phyloP scores from a whole-genome alignment of 805 yeast genomes.

The Priceomyces haplophilus region DNA sequence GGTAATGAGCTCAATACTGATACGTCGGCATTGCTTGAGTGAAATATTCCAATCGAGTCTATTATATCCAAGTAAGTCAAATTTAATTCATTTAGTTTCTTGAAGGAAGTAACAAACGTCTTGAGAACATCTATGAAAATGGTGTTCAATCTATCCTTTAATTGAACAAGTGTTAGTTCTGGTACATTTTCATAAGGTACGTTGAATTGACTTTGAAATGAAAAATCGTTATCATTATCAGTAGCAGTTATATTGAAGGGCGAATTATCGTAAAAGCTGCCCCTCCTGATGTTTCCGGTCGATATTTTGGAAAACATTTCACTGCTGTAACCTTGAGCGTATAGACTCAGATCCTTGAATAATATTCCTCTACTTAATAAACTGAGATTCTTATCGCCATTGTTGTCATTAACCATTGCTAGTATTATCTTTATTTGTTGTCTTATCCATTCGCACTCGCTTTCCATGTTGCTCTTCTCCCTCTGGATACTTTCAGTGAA shows the following conservation, averaged over 20 bases:
- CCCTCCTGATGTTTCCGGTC: constrained; percentile 11
- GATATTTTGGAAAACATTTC: constrained; percentile 18
- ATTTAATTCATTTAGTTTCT: constrained; percentile 27
- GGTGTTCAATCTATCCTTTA: constrained; percentile 29
- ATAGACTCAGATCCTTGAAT: constrained; percentile 23
- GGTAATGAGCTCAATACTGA: constrained; percentile 25
- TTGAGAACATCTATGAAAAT: constrained; percentile 36
- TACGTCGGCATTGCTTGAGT: constrained; percentile 12
- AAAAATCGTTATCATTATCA: constrained; percentile 15
- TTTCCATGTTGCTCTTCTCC: constrained; percentile 37
- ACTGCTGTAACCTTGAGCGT: constrained; percentile 29
- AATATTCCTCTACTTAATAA: constrained; percentile 30
- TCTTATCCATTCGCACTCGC: constrained; percentile 45
- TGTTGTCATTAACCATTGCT: constrained; percentile 36
- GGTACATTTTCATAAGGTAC: constrained; percentile 24
- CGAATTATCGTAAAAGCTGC: constrained; percentile 22
- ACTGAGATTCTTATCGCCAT: constrained; percentile 25
- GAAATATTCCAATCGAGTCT: constrained; percentile 26
- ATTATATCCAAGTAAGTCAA: constrained; percentile 24
- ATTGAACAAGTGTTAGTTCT: constrained; percentile 27
- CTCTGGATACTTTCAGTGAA: constrained; percentile 31
- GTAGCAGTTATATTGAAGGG: constrained; percentile 26
- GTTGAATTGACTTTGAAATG: constrained; percentile 25
- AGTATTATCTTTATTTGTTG: constrained; percentile 40
- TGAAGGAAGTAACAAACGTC: constrained; percentile 28